phyloP scores from a whole-genome alignment of 23 red algal species.

The Pyropia yezoensis region DNA sequence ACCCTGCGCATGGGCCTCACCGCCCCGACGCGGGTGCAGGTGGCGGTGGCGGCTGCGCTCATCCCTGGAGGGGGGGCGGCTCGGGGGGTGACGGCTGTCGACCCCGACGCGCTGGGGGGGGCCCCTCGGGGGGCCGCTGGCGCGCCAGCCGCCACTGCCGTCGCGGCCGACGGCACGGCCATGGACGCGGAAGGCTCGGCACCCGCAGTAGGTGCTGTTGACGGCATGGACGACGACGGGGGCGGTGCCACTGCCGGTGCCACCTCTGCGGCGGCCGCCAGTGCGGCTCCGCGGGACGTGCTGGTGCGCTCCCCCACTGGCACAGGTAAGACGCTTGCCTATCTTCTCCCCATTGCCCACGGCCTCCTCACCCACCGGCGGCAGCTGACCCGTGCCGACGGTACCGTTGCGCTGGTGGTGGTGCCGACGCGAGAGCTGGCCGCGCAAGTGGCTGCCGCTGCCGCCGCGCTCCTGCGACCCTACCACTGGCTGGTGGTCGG shows the following conservation, averaged over 20 bases:
- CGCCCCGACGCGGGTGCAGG: conserved; percentile 57
- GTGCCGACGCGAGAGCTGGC: conserved; percentile 90
- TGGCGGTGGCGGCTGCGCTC: conserved; percentile 30
- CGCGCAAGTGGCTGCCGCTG: conserved; percentile 85
- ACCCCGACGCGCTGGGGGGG: no score
- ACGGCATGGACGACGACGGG: no score
- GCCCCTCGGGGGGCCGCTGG: no score
- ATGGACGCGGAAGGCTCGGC: not conserved
- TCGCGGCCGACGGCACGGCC: no score
- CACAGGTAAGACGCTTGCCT: conserved; percentile 94
- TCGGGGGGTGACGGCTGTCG: no score
- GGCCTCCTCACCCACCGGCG: conserved; percentile 32
- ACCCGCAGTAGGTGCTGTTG: no score
- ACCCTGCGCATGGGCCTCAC: conserved; percentile 23
- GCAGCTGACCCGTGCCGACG: conserved; percentile 45
- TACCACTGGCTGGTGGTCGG: conserved; percentile 89
- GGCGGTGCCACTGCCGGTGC: no score
- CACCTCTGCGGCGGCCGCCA: not conserved
- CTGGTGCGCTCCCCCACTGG: conserved; percentile 74
- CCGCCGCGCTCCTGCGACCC: conserved; percentile 50
- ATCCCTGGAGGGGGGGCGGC: conserved; percentile 3
- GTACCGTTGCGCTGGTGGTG: conserved; percentile 59
- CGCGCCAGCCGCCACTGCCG: no score
- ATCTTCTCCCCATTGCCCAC: conserved; percentile 81
- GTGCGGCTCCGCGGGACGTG: conserved; percentile 11